Evolutionary conservation across 306 rosid species (phyloP), one percentile per base, ranked within the genome.

Genomic region (Astragalus membranaceus): DNA sequence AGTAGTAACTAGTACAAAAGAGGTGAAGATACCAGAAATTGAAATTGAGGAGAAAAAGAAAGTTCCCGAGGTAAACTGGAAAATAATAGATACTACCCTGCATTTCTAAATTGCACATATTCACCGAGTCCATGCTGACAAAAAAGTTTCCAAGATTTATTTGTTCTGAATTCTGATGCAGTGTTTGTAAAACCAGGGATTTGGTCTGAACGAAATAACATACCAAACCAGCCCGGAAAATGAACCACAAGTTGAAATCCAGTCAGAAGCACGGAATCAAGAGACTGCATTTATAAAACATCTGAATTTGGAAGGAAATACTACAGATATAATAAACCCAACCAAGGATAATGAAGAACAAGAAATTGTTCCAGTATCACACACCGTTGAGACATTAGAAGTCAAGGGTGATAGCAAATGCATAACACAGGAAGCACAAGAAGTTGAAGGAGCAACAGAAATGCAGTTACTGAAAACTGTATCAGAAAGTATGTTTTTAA

Each of bases 151-250:
- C 37, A 33, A 33, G 37, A 33, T 33, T 33, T 33, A 33, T 33
- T 33, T 4, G 37, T 33, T 33, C 37, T 33, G 37, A 33, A n/a
- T n/a, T n/a, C n/a, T 33, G 37, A 20, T 20, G 23, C 37, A 42
- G 4, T 32, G 53, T 50, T 20, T 39, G 15, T 46, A 15, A 15
- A 75, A 70, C 64, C 77, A 80, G 80, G 77, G 2, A 12, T 26
- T 17, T 48, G 77, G 58, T 43, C 67, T 17, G 46, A 58, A 33
- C 3, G 23, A 46, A 59, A 63, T 42, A 20, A 76, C 43, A 30
- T 30, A n/a, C 37, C 61, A 42, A 13, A 37, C 62, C 48, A 5
- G 23, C 8, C 16, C 1, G 0, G 61, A 67, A 51, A 51, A 50
- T 51, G 49, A 51, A 67, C 3, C 5, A 12, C 13, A 67, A 36